phyloP scores from a whole-genome alignment of 257 asterid genomes.

The Fraxinus cuspidata region DNA sequence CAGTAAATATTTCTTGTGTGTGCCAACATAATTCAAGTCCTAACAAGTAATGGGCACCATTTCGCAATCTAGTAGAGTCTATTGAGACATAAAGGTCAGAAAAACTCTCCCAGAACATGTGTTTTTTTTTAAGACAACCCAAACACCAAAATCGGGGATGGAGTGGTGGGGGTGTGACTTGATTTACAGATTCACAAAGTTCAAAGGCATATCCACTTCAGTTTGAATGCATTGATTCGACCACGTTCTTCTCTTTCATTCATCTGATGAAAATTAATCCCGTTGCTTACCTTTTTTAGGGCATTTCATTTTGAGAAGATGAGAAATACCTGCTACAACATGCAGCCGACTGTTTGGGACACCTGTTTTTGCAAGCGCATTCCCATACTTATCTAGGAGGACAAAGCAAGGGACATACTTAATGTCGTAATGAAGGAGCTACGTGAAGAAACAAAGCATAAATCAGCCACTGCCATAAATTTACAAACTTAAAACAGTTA shows the following conservation, averaged over 20 bases:
- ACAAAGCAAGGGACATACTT: constrained; percentile 93
- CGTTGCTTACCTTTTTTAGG: constrained; percentile 27
- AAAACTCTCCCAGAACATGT: not conserved
- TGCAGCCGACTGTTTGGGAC: constrained; percentile 71
- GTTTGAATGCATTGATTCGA: not conserved
- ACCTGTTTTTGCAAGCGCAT: constrained; percentile 77
- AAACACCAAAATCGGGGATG: not conserved
- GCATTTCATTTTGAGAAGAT: constrained; percentile 67
- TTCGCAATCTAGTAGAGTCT: not conserved
- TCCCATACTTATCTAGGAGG: constrained; percentile 68
- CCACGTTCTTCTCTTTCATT: not conserved
- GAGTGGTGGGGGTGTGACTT: not conserved
- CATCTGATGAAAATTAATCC: not conserved
- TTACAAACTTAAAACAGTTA: not conserved
- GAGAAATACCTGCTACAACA: constrained; percentile 78
- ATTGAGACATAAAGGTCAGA: not conserved
- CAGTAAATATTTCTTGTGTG: not conserved
- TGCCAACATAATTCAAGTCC: not conserved
- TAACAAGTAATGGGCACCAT: not conserved
- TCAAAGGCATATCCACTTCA: not conserved
- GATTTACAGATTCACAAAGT: not conserved
- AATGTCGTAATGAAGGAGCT: constrained; percentile 84
- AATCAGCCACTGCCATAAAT: not conserved
- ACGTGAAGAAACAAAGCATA: constrained; percentile 23
- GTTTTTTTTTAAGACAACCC: not conserved